Evolutionary conservation across 257 asterid genomes (phyloP), one percentile per base, ranked within the genome.

Genomic region (Nicotiana benthamiana): DNA sequence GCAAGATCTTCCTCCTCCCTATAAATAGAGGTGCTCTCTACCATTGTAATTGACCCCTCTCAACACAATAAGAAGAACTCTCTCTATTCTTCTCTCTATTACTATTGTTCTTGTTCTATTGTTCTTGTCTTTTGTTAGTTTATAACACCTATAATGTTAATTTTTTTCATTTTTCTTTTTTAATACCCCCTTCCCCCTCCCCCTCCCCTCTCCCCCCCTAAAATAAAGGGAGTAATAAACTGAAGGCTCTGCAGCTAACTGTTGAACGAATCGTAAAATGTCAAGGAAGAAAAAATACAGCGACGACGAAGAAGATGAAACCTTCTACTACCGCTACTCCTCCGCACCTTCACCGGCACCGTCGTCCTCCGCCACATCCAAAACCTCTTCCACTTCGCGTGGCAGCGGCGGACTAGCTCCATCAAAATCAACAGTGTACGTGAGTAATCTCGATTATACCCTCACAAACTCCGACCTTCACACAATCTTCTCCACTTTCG

Each of bases 401-500:
- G 82, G 83, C 34, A 92, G 95, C 64, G 93, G 97, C 24, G 91
- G 97, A 30, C 82, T 95, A 53, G 99, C 98, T 4, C 98, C 99
- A 2, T 95, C 99, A 4, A 95, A 92, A 81, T 95, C 99, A 26
- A 93, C 99, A 6, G 97, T 95, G 59, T 95, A 95, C 85, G 91
- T 92, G 13, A 87, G 96, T 91, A 95, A 95, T 92, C 76, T 95
- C 51, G 99, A 95, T 85, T 95, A 81, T 93, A 87, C 85, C 82
- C 90, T 95, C 30, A 95, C 98, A 0, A 95, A 95, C 82, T 95
- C 97, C 64, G 98, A 95, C 83, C 89, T 95, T 83, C 95, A 90
- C 86, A 95, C 98, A 1, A 91, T 95, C 79, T 95, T 95, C 92
- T 95, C 99, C 87, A 93, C 93, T 22, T 95, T 95, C 88, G 97